Percentiles rank a stretch among this genome's conserved stretches.
Evolutionary conservation across 2,329 filamentous ascomycete genomes (phyloP).

Genomic region (Aspergillus jensenii): DNA sequence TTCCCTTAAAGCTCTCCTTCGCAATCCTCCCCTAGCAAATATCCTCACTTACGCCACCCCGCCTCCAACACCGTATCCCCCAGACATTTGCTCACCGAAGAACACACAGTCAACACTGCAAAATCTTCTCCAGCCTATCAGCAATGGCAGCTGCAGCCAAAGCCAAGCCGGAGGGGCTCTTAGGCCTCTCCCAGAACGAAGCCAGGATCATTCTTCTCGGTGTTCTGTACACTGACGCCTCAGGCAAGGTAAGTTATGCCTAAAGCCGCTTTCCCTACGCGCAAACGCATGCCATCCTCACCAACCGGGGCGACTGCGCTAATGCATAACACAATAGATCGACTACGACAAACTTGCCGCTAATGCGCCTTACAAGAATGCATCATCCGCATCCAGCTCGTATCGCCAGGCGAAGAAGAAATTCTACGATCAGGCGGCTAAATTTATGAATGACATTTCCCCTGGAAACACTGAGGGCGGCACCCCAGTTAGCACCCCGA

Average conservation of each 20-base stretch:
- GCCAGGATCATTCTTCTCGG: constrained; percentile 22
- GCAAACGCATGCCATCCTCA: not conserved
- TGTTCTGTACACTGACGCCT: constrained; percentile 12
- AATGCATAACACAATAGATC: constrained; percentile 25
- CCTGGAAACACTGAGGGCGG: not conserved
- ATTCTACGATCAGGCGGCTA: constrained; percentile 20
- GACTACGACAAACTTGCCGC: constrained; percentile 41
- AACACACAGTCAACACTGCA: not conserved
- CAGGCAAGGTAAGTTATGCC: constrained; percentile 18
- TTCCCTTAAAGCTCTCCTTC: not conserved
- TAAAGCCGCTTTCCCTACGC: not conserved
- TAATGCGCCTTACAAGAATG: constrained; percentile 37
- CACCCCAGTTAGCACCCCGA: not conserved
- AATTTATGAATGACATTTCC: not conserved
- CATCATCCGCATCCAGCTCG: constrained; percentile 32
- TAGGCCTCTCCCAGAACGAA: constrained; percentile 19
- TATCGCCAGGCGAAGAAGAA: constrained; percentile 41
- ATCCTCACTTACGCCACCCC: not conserved
- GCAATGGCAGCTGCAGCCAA: constrained; percentile 16
- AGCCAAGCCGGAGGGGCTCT: constrained; percentile 16
- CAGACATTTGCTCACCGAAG: not conserved
- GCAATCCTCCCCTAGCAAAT: not conserved
- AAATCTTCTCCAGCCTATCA: not conserved
- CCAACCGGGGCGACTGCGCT: not conserved
- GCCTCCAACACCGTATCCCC: not conserved